These are phyloP conservation scores for Cryptococcus sp. DNA, from an alignment of 1,284 basidiomycete genomes.

Conservation along the genomic window DNA sequence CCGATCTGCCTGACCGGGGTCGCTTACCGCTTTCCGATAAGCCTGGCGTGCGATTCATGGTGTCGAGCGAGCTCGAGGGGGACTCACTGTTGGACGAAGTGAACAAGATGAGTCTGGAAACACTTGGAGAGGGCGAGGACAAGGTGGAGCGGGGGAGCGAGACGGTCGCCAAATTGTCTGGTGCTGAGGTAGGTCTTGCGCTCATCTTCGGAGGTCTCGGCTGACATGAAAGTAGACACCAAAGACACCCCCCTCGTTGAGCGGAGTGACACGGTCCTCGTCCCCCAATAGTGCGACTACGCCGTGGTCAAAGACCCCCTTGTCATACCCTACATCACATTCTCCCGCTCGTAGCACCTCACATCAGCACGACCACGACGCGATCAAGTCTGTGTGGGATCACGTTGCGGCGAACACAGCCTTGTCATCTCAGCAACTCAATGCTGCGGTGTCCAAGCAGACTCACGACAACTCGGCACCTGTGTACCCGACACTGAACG, in stretches of 20 bases:
- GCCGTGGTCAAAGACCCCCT: constrained; percentile 37
- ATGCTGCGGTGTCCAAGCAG: constrained; percentile 1
- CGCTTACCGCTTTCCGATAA: constrained; percentile 25
- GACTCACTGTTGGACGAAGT: constrained; percentile 53
- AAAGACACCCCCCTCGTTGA: constrained; percentile 31
- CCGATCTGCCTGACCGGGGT: constrained; percentile 17
- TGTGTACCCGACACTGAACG: constrained; percentile 46
- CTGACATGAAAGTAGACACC: constrained; percentile 24
- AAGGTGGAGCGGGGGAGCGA: constrained; percentile 12
- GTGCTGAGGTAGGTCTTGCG: constrained; percentile 26
- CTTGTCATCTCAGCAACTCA: constrained; percentile 8
- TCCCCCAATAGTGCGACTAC: constrained; percentile 24
- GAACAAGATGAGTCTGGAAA: constrained; percentile 53
- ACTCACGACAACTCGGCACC: constrained; percentile 29
- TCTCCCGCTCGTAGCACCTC: constrained; percentile 28
- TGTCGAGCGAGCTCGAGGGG: constrained; percentile 52
- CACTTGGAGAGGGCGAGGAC: constrained; percentile 40
- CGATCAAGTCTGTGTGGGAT: constrained; percentile 45
- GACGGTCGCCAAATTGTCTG: constrained; percentile 15
- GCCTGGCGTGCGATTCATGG: constrained; percentile 52
- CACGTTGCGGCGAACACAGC: constrained; percentile 12
- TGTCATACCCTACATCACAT: constrained; percentile 28
- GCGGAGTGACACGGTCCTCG: constrained; percentile 19
- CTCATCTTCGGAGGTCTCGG: not conserved
- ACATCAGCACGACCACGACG: constrained; percentile 36